Evolutionary conservation across 1,284 basidiomycete species (phyloP), one percentile per base, ranked within the genome.

Genomic region (Kwoniella shivajii): DNA sequence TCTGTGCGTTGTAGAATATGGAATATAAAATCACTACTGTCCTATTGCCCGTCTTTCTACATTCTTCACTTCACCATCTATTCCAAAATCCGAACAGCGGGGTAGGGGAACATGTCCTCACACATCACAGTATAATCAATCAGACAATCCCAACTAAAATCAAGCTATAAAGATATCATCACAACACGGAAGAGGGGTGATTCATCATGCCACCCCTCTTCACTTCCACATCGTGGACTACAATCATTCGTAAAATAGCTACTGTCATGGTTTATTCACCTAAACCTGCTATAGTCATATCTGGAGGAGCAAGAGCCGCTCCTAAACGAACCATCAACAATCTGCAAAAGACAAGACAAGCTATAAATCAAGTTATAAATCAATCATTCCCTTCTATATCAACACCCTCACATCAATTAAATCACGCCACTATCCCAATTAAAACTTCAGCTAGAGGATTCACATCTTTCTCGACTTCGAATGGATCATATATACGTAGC

Each of bases 161-260:
- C 37, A 27, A 9, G 27, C 33, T 29, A 13, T n/a, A 41, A 14
- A 29, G 45, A 16, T 18, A 11, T 37, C n/a, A 41, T 34, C 41
- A 16, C 33, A 1, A 22, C 10, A 14, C 20, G n/a, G 34, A 38
- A 37, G 29, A 30, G 44, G 44, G 44, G 36, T 31, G 29, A 38
- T 24, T n/a, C 46, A 59, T 30, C 33, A 70, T 70, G 68, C 64
- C 66, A 16, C 61, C 68, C 20, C 50, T 63, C 29, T 66, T 67
- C 59, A 60, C 62, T 22, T 60, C 64, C 36, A 65, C 63, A n/a
- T 59, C 54, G 11, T 36, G 63, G 37, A 58, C 59, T 26, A 68
- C 66, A 11, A 34, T 65, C 18, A 18, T 68, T 5, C 60, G 61
- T 16, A 60, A 63, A 49, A 59, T 56, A 18, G 56, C 56, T 7